Percentiles rank a stretch among this genome's conserved stretches.
phyloP scores from a whole-genome alignment of 306 rosid genomes.

The Rosa chinensis region DNA sequence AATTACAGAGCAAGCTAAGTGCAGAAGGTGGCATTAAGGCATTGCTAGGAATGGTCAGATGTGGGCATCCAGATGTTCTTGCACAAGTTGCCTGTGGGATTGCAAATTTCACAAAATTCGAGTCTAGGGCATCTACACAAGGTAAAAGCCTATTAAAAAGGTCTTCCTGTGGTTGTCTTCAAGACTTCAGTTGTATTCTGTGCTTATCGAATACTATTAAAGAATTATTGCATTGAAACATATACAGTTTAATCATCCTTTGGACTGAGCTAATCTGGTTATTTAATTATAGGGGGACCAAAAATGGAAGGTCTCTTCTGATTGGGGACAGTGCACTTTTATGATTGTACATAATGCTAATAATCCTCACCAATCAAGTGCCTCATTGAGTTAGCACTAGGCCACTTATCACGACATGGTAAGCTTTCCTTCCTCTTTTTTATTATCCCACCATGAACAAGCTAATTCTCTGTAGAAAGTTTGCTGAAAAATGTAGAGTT shows the following conservation, averaged over 20 bases:
- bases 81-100: slow-evolving; percentile 99
- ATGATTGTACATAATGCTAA: slow-evolving; percentile 95
- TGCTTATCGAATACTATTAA: background rate
- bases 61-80: slow-evolving; percentile 94
- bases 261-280: background rate
- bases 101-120: slow-evolving; percentile 92
- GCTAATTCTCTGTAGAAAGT: slow-evolving; percentile 16
- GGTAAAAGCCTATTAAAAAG: slow-evolving; percentile 43
- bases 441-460: background rate
- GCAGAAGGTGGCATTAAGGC: slow-evolving; percentile 89
- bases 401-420: slow-evolving; percentile 98
- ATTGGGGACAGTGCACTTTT: slow-evolving; percentile 95
- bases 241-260: background rate
- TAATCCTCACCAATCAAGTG: slow-evolving; percentile 80
- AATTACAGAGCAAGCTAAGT: slow-evolving; percentile 75
- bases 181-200: background rate
- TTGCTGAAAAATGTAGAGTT: slow-evolving; percentile 23
- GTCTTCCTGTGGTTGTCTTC: background rate
- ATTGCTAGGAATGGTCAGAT: slow-evolving; percentile 92
- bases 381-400: slow-evolving; percentile 91
- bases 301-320: slow-evolving; percentile 77
- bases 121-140: slow-evolving; percentile 90
- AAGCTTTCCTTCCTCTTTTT: slow-evolving; percentile 17
- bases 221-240: background rate
- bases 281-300: slow-evolving; percentile 48